Percentiles rank a stretch among this genome's conserved stretches.
Conservation (phyloP, 1,139 yeast species). For the Blastobotrys illinoisensis region DNA sequence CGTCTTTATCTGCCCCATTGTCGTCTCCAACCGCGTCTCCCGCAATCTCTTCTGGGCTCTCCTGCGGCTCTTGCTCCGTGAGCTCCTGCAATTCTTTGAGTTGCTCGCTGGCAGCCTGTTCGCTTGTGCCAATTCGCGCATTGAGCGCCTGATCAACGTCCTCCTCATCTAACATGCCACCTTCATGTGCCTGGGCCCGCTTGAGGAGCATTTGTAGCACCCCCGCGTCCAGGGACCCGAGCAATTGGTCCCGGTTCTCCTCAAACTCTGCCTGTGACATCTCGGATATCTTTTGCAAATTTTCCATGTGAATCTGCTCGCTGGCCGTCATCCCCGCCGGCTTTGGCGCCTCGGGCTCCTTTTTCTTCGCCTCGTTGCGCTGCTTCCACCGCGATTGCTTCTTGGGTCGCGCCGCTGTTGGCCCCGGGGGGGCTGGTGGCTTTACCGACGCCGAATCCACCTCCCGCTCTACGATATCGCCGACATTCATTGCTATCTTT, state of each 20-base stretch:
- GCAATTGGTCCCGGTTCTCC: constrained; percentile 59
- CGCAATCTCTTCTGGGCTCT: too few species aligned
- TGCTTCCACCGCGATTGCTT: constrained; percentile 39
- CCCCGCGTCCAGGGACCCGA: constrained; percentile 62
- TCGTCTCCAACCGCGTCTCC: too few species aligned
- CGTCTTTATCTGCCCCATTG: constrained; percentile 16
- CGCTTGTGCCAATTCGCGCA: too few species aligned
- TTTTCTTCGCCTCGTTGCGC: constrained; percentile 25
- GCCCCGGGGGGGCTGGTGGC: constrained; percentile 36
- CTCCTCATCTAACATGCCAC: constrained; percentile 58
- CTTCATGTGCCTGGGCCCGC: constrained; percentile 26
- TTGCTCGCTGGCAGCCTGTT: too few species aligned
- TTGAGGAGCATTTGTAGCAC: constrained; percentile 51
- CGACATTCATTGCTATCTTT: constrained; percentile 33
- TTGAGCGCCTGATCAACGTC: constrained; percentile 33
- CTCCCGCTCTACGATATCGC: constrained; percentile 57
- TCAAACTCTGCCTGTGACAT: constrained; percentile 67
- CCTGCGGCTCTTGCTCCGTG: too few species aligned
- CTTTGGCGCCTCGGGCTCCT: not conserved
- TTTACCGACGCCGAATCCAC: constrained; percentile 1
- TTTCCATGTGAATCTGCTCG: constrained; percentile 51
- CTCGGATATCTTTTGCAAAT: constrained; percentile 51
- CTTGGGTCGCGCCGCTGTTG: constrained; percentile 23
- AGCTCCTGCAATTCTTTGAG: too few species aligned
- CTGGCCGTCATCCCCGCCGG: not conserved